Evolutionary conservation across 2,329 filamentous ascomycete genomes (phyloP).

Genomic region (Davidsoniella eucalypti): DNA sequence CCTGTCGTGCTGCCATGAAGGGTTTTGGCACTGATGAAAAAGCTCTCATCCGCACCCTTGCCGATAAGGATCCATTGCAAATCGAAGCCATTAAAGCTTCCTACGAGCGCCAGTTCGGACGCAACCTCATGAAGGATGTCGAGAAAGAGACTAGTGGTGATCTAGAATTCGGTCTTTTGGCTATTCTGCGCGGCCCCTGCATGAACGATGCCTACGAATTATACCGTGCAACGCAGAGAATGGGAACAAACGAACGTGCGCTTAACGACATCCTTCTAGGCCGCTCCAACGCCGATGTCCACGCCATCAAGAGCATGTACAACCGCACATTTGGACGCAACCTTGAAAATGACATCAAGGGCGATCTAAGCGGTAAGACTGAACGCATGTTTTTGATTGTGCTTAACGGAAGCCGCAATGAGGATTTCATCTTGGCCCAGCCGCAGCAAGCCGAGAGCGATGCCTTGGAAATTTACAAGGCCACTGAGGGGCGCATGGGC

Average conservation of each 20-base stretch:
- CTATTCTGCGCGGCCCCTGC: conserved; percentile 64
- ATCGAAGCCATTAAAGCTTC: conserved; percentile 49
- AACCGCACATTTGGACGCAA: conserved; percentile 45
- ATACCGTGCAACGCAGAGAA: conserved; percentile 55
- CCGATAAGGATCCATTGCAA: conserved; percentile 62
- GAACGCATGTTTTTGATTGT: conserved; percentile 74
- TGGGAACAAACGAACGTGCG: conserved; percentile 72
- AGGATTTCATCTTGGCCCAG: conserved; percentile 60
- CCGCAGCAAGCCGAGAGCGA: conserved; percentile 61
- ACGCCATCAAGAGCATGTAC: conserved; percentile 71
- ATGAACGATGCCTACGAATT: conserved; percentile 57
- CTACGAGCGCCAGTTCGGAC: conserved; percentile 47
- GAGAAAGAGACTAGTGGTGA: conserved; percentile 60
- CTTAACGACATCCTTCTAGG: conserved; percentile 76
- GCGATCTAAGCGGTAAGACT: conserved; percentile 74
- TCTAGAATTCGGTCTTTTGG: conserved; percentile 58
- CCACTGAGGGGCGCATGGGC: conserved; percentile 55
- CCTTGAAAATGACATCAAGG: conserved; percentile 56
- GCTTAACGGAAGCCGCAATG: conserved; percentile 53
- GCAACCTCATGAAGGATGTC: conserved; percentile 59
- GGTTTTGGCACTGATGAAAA: conserved; percentile 83
- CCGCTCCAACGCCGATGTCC: conserved; percentile 73
- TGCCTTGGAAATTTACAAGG: conserved; percentile 58
- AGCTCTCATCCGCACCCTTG: conserved; percentile 51
- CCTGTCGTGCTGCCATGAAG: conserved; percentile 72